Conservation (phyloP, 2,329 filamentous ascomycete species). For the Penicillium sumatraense region DNA sequence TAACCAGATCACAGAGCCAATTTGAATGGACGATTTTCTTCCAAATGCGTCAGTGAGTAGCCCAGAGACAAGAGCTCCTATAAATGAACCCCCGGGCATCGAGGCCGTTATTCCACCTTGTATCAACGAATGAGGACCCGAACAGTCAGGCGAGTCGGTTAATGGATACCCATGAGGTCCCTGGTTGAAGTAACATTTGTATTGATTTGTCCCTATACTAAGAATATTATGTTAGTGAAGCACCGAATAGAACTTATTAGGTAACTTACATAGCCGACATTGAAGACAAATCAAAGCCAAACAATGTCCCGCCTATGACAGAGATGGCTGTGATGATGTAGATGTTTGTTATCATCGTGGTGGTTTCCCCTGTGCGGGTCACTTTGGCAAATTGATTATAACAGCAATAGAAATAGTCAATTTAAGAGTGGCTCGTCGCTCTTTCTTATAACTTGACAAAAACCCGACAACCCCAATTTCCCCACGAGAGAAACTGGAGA, state of each 20-base stretch:
- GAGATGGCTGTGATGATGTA: constrained; percentile 64
- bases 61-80: constrained; percentile 62
- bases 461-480: not conserved
- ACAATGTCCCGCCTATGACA: constrained; percentile 69
- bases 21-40: constrained; percentile 58
- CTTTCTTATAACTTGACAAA: not conserved
- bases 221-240: constrained; percentile 1
- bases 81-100: constrained; percentile 73
- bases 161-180: constrained; percentile 23
- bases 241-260: not conserved
- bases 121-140: constrained; percentile 54
- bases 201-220: constrained; percentile 66
- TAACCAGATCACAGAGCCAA: constrained; percentile 56
- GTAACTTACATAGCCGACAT: constrained; percentile 64
- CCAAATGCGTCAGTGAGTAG: constrained; percentile 61
- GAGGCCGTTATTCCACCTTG: constrained; percentile 73
- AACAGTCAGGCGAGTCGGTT: constrained; percentile 32
- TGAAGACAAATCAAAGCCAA: constrained; percentile 78
- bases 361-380: not conserved
- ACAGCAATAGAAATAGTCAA: not conserved
- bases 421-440: not conserved
- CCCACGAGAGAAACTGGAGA: not conserved
- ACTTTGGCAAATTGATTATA: not conserved
- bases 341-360: constrained; percentile 55
- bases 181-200: constrained; percentile 73